Evolutionary conservation across 371 early-diverging fungal species (phyloP).

Genomic region (Mucor saturninus): DNA sequence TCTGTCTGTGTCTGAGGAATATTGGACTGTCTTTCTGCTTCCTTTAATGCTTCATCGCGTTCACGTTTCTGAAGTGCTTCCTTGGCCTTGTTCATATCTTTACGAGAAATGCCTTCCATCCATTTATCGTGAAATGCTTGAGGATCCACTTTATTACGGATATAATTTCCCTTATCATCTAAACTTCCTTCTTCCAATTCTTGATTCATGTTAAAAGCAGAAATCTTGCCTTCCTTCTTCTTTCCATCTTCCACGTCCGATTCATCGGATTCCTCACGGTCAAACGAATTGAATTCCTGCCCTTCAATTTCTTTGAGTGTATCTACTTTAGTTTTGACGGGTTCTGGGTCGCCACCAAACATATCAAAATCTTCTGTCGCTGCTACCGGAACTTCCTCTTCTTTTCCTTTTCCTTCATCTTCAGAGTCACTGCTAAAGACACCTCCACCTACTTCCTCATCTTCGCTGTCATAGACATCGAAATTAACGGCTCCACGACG

Average conservation of each 20-base stretch:
- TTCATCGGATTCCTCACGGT: conserved; percentile 41
- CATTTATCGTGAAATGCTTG: conserved; percentile 87
- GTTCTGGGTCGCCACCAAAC: conserved; percentile 55
- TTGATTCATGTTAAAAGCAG: conserved; percentile 89
- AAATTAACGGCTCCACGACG: conserved; percentile 60
- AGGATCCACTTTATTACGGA: conserved; percentile 80
- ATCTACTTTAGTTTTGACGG: conserved; percentile 26
- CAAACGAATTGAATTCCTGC: conserved; percentile 51
- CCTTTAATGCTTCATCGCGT: conserved; percentile 51
- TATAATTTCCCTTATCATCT: conserved; percentile 84
- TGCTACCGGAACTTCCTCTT: conserved; percentile 24
- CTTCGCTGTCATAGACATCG: conserved; percentile 60
- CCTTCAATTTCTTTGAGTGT: conserved; percentile 58
- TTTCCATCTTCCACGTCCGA: conserved; percentile 55
- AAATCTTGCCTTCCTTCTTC: conserved; percentile 63
- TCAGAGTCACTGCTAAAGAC: conserved; percentile 52
- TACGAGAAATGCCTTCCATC: conserved; percentile 79
- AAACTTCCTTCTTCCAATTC: conserved; percentile 89
- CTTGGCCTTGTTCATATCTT: conserved; percentile 78
- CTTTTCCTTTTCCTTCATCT: conserved; percentile 32
- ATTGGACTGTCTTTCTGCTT: conserved; percentile 53
- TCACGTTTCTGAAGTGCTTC: conserved; percentile 71
- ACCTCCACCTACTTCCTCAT: conserved; percentile 59
- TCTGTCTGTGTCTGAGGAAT: conserved; percentile 54
- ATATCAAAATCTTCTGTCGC: conserved; percentile 62